phyloP scores from a whole-genome alignment of 768 basidiomycete species.

The Mycena pura region DNA sequence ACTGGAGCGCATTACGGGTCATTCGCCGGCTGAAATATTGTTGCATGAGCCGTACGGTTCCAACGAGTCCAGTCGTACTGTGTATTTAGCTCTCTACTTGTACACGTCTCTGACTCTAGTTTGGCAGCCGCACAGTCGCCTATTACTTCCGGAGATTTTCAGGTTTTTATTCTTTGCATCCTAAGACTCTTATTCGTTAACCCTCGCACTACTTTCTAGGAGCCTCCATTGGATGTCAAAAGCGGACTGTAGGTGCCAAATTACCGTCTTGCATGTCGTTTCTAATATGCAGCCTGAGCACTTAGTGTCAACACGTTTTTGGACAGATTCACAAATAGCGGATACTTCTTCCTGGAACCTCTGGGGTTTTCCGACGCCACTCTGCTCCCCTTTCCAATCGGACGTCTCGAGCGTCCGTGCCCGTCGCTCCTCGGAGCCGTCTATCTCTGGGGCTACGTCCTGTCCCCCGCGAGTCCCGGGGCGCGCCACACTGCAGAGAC shows the following conservation, averaged over 20 bases:
- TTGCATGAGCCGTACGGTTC: not conserved
- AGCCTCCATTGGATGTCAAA: not conserved
- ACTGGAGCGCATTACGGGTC: not conserved
- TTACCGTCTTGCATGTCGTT: not conserved
- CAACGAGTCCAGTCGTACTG: not conserved
- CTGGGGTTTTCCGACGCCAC: conserved; percentile 54
- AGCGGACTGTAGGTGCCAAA: not conserved
- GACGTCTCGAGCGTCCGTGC: conserved; percentile 53
- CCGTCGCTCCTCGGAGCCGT: conserved; percentile 56
- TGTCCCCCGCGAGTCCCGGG: conserved; percentile 48
- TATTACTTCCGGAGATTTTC: not conserved
- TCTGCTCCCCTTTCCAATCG: conserved; percentile 56
- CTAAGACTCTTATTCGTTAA: not conserved
- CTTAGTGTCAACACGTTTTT: conserved; percentile 4
- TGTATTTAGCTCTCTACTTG: not conserved
- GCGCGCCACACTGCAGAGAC: not conserved
- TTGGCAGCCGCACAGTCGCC: not conserved
- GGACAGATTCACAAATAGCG: conserved; percentile 2
- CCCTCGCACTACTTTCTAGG: too few relatives aligned
- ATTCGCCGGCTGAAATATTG: not conserved
- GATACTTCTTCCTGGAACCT: conserved; percentile 32
- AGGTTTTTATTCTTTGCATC: not conserved
- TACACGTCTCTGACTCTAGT: not conserved
- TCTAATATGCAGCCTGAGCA: not conserved
- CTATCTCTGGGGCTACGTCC: conserved; percentile 60